Conservation (phyloP, 1,139 yeast species). For the Zygosaccharomyces sapae region DNA sequence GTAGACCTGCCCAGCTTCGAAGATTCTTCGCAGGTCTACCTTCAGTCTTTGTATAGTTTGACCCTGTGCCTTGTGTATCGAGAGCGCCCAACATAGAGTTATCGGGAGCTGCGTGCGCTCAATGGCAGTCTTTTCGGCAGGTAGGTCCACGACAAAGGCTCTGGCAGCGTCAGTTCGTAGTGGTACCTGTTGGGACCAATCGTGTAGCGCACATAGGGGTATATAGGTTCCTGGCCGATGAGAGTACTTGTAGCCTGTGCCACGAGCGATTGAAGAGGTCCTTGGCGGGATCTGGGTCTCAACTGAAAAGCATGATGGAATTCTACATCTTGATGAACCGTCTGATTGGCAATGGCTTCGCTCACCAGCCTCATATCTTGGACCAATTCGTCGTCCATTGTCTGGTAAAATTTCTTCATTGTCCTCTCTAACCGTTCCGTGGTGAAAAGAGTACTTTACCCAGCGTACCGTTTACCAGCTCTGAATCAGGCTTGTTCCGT, state of each 20-base stretch:
- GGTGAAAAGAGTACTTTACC: slow-evolving; percentile 58
- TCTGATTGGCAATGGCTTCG: slow-evolving; percentile 32
- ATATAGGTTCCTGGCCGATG: slow-evolving; percentile 23
- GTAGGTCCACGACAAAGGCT: slow-evolving; percentile 33
- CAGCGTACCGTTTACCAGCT: slow-evolving; percentile 82
- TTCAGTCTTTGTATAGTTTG: slow-evolving; percentile 77
- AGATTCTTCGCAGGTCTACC: slow-evolving; percentile 65
- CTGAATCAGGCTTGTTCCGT: slow-evolving; percentile 75
- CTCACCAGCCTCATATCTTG: slow-evolving; percentile 37
- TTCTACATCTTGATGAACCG: slow-evolving; percentile 22
- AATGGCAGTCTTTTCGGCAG: slow-evolving; percentile 31
- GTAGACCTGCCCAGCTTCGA: slow-evolving; percentile 84
- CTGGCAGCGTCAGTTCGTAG: slow-evolving; percentile 32
- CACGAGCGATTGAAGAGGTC: slow-evolving; percentile 35
- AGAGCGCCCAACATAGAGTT: slow-evolving; percentile 80
- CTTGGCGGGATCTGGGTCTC: slow-evolving; percentile 20
- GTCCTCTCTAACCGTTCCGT: slow-evolving; percentile 26
- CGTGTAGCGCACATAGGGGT: slow-evolving; percentile 58
- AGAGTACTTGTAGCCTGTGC: slow-evolving; percentile 38
- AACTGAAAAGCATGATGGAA: slow-evolving; percentile 26
- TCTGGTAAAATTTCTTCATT: slow-evolving; percentile 24
- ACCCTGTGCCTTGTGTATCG: slow-evolving; percentile 90
- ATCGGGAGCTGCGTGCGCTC: slow-evolving; percentile 66
- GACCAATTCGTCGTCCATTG: slow-evolving; percentile 26
- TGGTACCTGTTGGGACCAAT: slow-evolving; percentile 23